phyloP scores from a whole-genome alignment of 192 early-diverging fungal genomes.

The Chytriomyces hyalinus region DNA sequence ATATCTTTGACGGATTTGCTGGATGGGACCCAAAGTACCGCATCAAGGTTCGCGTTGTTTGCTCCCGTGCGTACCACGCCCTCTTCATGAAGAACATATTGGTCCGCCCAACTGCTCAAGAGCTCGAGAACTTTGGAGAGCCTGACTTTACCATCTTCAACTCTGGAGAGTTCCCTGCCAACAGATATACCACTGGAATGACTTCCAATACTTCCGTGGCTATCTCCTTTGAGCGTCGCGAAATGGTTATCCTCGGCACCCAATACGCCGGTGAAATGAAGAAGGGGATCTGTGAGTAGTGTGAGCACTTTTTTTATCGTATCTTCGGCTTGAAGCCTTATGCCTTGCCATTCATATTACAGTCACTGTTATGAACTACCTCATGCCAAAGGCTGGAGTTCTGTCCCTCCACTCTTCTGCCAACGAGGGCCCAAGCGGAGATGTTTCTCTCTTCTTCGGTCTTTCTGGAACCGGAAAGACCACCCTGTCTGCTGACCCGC shows the following conservation, averaged over 20 bases:
- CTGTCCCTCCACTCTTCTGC: constrained; percentile 92
- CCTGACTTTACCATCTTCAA: constrained; percentile 99
- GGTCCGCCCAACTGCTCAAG: constrained; percentile 89
- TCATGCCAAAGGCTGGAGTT: constrained; percentile 93
- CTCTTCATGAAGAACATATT: constrained; percentile 99
- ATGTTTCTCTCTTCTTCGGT: constrained; percentile 98
- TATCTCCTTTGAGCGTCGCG: constrained; percentile 87
- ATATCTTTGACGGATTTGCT: constrained; percentile 96
- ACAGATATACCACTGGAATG: constrained; percentile 93
- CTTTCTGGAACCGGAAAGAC: constrained; percentile 98
- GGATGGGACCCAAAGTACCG: constrained; percentile 99
- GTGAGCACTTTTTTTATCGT: neutral
- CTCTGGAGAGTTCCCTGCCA: constrained; percentile 91
- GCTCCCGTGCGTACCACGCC: constrained; percentile 92
- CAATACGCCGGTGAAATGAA: constrained; percentile 99
- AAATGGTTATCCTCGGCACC: constrained; percentile 98
- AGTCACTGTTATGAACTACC: constrained; percentile 98
- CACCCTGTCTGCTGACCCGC: constrained; percentile 93
- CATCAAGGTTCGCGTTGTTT: constrained; percentile 95
- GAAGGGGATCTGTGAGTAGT: constrained; percentile 72
- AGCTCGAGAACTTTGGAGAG: constrained; percentile 90
- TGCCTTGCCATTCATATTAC: constrained; percentile 34
- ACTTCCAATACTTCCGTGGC: constrained; percentile 91
- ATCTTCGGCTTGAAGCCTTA: neutral
- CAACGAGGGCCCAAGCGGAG: constrained; percentile 87